Percentiles rank a stretch among this genome's conserved stretches.
These are phyloP conservation scores for Sugiyamaella neomexicana DNA, from an alignment of 1,139 yeast genomes.

Conservation along the genomic window DNA sequence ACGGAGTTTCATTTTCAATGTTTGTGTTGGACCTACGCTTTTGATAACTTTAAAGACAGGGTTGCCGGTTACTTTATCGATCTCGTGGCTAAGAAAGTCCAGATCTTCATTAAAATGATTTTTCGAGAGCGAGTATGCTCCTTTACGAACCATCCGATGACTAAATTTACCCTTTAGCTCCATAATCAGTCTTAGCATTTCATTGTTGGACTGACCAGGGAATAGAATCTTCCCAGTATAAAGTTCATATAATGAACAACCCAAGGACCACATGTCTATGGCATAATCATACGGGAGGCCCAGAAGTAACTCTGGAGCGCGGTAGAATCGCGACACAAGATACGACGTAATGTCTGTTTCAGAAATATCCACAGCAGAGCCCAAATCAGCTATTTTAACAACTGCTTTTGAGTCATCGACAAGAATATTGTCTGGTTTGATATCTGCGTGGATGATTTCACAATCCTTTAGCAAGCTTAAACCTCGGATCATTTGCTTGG, in stretches of 20 bases:
- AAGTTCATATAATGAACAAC: conserved; percentile 84
- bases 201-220: conserved; percentile 59
- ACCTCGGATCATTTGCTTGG: conserved; percentile 75
- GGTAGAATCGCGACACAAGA: conserved; percentile 81
- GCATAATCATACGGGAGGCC: conserved; percentile 85
- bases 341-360: conserved; percentile 78
- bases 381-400: conserved; percentile 85
- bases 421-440: conserved; percentile 84
- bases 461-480: conserved; percentile 77
- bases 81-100: conserved; percentile 34
- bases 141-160: conserved; percentile 38
- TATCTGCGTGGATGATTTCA: conserved; percentile 80
- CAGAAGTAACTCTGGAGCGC: conserved; percentile 89
- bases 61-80: conserved; percentile 35
- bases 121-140: conserved; percentile 29
- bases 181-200: conserved; percentile 41
- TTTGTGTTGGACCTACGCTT: conserved; percentile 26
- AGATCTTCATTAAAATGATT: conserved; percentile 38
- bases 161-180: conserved; percentile 38
- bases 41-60: conserved; percentile 26
- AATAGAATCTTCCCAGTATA: conserved; percentile 80
- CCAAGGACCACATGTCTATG: conserved; percentile 88
- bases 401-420: conserved; percentile 79
- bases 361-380: conserved; percentile 75
- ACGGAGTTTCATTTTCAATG: conserved; percentile 26